Evolutionary conservation across 495 filamentous ascomycete genomes (phyloP).

Genomic region (Podospora bellae-mahoneyi): DNA sequence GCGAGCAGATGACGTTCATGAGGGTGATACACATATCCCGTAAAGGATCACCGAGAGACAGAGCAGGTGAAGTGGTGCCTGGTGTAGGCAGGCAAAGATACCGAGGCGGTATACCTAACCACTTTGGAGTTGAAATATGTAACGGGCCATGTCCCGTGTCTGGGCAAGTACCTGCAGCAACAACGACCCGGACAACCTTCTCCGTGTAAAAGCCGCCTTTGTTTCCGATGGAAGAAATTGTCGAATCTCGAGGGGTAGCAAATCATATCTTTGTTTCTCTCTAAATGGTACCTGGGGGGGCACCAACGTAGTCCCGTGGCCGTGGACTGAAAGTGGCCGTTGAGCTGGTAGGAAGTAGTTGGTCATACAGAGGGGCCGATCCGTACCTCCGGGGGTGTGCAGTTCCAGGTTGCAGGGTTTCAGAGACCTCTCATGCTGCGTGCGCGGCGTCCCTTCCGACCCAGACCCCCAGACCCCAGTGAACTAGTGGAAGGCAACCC

Average conservation of each 20-base stretch:
- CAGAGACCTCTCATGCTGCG: conserved; percentile 16
- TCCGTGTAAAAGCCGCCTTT: not conserved
- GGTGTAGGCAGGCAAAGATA: not conserved
- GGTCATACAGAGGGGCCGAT: not conserved
- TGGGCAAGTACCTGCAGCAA: not conserved
- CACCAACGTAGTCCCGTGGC: not conserved
- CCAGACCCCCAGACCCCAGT: conserved; percentile 4
- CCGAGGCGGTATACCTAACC: not conserved
- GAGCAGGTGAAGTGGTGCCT: not conserved
- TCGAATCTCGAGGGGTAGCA: not conserved
- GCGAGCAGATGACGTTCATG: not conserved
- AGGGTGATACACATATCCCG: not conserved
- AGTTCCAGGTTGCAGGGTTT: conserved; percentile 18
- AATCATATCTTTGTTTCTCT: not conserved
- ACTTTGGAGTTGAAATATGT: not conserved
- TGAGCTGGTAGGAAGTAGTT: not conserved
- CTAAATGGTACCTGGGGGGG: not conserved
- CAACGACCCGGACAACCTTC: not conserved
- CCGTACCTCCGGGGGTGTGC: not conserved
- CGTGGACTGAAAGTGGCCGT: not conserved
- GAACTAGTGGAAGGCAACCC: conserved; percentile 15
- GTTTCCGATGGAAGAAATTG: not conserved
- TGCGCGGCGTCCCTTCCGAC: conserved; percentile 17
- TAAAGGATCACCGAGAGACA: not conserved
- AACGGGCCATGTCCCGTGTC: not conserved